Percentiles rank a stretch among this genome's conserved stretches.
Evolutionary conservation across 2,329 filamentous ascomycete genomes (phyloP).

Genomic region (Lachnellula subtilissima): DNA sequence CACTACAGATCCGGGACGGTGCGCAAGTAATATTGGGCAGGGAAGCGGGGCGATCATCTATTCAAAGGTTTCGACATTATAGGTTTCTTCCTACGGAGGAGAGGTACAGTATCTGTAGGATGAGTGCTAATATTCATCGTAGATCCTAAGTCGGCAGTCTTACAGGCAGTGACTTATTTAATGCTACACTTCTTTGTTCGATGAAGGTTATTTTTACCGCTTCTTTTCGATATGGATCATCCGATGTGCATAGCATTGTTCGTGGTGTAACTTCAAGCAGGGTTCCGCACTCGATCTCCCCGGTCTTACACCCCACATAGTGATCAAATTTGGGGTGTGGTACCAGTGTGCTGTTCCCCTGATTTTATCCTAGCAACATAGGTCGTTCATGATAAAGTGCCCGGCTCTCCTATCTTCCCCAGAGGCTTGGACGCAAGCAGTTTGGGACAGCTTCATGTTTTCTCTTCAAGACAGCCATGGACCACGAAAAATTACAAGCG

Average conservation of each 20-base stretch:
- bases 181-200: too few species aligned
- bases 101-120: too few species aligned
- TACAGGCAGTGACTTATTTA: too few species aligned
- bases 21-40: not conserved
- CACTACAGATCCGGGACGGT: not conserved
- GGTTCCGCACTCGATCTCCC: too few species aligned
- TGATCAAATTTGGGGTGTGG: not conserved
- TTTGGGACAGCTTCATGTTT: not conserved
- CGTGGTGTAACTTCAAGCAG: too few species aligned
- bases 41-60: not conserved
- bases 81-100: too few species aligned
- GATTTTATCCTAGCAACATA: not conserved
- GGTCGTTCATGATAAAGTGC: not conserved
- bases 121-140: too few species aligned
- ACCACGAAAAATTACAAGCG: constrained; percentile 29
- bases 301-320: too few species aligned
- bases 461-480: constrained; percentile 13
- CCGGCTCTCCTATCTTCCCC: not conserved
- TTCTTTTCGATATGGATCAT: too few species aligned
- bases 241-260: too few species aligned
- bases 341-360: not conserved
- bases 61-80: not conserved
- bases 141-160: too few species aligned
- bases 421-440: not conserved
- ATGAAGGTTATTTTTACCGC: too few species aligned